Base-by-base conservation (phyloP, 1,139 yeast species). In the Komagataea norvegica region DNA sequence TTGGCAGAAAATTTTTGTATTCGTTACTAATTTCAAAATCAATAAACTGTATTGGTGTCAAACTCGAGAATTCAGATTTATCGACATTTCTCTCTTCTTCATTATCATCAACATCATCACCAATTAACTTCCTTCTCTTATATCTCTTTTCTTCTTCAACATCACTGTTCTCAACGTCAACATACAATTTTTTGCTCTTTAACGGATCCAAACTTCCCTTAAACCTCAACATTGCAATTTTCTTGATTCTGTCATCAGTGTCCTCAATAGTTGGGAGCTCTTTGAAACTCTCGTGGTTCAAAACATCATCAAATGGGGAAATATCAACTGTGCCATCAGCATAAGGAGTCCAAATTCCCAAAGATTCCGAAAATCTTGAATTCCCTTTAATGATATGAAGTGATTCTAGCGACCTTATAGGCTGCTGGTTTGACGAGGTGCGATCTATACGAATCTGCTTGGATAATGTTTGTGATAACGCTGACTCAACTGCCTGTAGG, bases 301-400 rank as follows among this genome's bases (percentile, higher is more conserved):
- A 38, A 4, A 62, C 50, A 22, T 66, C 59, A 8, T 67, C 74
- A 25, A 83, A 62, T 0, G 91, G 88, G 3, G 77, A 67, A 17
- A 69, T 64, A 55, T 84, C 94, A 2, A 77, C 74, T 1, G 65
- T 61, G 1, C 75, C 77, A 48, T 78, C 77, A 0, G 91, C 88
- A 55, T 82, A 84, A 0, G 78, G 72, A 0, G 74, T 56, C 93
- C 93, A 84, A 5, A 74, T 67, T 0, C 88, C 91, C 40, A 79
- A 54, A 19, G 86, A 68, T 29, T 70, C 62, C 1, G 78, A 67
- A 48, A 72, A 74, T 37, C 88, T 62, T 0, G 86, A 74, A 24
- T 68, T 68, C 5, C 89, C 89, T 41, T 74, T 70, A 10, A 79
- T 52, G 2, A 77, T 65, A 28, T 54, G 51, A 8, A 60, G 49